Percentiles rank a stretch among this genome's conserved stretches.
Evolutionary conservation across 1,139 yeast species (phyloP).

Genomic region (Protomyces inundatus): DNA sequence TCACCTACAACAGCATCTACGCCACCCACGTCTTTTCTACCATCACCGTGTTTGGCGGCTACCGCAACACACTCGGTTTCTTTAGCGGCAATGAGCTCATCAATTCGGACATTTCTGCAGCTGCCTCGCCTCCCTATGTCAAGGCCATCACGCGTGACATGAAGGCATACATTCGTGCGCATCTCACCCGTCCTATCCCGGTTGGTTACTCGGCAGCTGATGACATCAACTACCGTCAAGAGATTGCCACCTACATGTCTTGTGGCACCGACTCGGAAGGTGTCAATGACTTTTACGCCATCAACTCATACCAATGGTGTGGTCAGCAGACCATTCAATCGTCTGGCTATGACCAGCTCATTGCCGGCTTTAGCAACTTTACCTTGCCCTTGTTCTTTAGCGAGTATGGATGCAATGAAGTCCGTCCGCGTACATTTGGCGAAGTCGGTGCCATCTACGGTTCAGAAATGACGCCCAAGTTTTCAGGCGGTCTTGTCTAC

Average conservation of each 20-base stretch:
- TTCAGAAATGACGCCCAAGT: constrained; percentile 47
- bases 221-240: constrained; percentile 62
- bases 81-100: constrained; percentile 91
- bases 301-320: constrained; percentile 90
- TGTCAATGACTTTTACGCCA: constrained; percentile 73
- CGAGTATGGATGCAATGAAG: constrained; percentile 66
- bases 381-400: constrained; percentile 79
- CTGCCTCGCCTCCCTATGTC: constrained; percentile 58
- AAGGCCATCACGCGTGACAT: constrained; percentile 90
- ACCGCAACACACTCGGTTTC: constrained; percentile 83
- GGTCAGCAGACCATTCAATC: constrained; percentile 57
- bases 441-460: constrained; percentile 57
- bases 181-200: constrained; percentile 65
- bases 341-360: constrained; percentile 66
- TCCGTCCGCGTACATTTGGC: constrained; percentile 57
- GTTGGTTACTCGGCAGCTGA: constrained; percentile 95
- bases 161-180: constrained; percentile 67
- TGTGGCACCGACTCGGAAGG: constrained; percentile 56
- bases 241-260: constrained; percentile 74
- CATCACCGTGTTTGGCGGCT: constrained; percentile 74
- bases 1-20: constrained; percentile 61
- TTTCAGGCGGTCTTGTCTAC: constrained; percentile 76
- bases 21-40: constrained; percentile 70
- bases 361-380: constrained; percentile 56
- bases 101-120: constrained; percentile 71